A percentile compares a stretch with the other conserved stretches of the same genome.
phyloP scores from a whole-genome alignment of 192 early-diverging fungal genomes.

The Backusella sp. region DNA sequence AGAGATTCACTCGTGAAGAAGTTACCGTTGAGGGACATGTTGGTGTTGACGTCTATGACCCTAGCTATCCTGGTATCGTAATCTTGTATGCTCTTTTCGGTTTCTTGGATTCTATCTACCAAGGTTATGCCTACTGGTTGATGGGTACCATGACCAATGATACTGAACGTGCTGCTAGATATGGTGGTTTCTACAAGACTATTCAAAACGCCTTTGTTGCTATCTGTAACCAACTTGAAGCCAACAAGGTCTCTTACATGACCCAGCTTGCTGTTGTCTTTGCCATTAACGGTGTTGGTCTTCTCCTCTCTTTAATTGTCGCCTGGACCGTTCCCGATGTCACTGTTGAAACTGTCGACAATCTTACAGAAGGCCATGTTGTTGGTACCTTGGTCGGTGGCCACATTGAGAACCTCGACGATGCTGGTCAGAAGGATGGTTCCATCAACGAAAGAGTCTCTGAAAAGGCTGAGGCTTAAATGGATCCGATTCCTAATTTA shows the following conservation, averaged over 20 bases:
- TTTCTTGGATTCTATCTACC: conserved; percentile 79
- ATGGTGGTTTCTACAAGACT: conserved; percentile 89
- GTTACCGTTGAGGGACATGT: conserved; percentile 16
- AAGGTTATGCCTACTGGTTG: conserved; percentile 82
- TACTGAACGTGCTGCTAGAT: conserved; percentile 66
- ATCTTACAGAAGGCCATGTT: conserved; percentile 25
- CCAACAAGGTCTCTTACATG: conserved; percentile 46
- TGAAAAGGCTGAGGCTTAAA: conserved; percentile 7
- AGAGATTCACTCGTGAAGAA: conserved; percentile 42
- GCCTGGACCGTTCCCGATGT: conserved; percentile 31
- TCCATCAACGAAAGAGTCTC: conserved; percentile 8
- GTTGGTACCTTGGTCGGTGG: conserved; percentile 36
- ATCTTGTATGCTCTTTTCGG: conserved; percentile 78
- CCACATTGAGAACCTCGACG: conserved; percentile 24
- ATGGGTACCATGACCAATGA: conserved; percentile 87
- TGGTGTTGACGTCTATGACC: conserved; percentile 25
- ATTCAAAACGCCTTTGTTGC: conserved; percentile 80
- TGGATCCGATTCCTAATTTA: not conserved
- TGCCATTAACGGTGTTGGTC: conserved; percentile 26
- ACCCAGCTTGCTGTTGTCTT: conserved; percentile 39
- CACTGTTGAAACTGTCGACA: conserved; percentile 37
- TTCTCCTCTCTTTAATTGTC: conserved; percentile 28
- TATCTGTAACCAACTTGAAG: conserved; percentile 70
- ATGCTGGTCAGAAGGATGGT: conserved; percentile 10
- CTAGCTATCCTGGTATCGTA: conserved; percentile 55